Evolutionary conservation across 805 yeast genomes (phyloP), one percentile per base, ranked within the genome.

Genomic region (Metschnikowia henanensis): DNA sequence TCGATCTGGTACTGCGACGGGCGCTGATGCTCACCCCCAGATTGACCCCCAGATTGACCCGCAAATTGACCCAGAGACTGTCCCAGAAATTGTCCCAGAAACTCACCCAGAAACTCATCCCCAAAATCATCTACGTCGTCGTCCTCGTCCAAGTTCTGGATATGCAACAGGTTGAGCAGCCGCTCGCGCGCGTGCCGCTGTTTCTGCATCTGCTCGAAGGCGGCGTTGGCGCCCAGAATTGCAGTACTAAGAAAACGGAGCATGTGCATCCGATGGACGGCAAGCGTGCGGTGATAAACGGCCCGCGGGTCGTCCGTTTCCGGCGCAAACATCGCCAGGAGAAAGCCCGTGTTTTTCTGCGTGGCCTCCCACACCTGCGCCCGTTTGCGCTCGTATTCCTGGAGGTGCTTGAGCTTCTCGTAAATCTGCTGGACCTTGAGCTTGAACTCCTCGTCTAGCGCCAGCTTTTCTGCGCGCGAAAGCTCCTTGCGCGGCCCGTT

Each of bases 391-490:
- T 84, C 87, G 50, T 83, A 80, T 3, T 66, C 62, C 44, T 76
- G 80, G 38, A 79, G 57, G 41, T 68, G 57, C 46, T 74, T 76
- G 36, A 79, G 67, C 54, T 79, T 74, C 45, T 76, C 77, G 47
- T 72, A 72, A 50, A 78, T 66, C 44, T 72, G 72, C 50, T 78
- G 82, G 35, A 81, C 52, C 55, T 78, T 76, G 19, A 73, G 53
- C 44, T 79, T 72, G 33, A 79, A 68, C 45, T 79, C 80, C 37
- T 78, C 75, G 50, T 81, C 86, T 18, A 81, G 70, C 29, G 72
- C 69, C 47, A 79, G 79, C 52, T 80, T 77, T 30, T 80, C 83
- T 8, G 62, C 68, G 23, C 71, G 69, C 20, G 73, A 53, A 58
- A 78, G 65, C 6, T 51, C 52, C 10, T 37, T 36, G 3, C 28